Percentiles rank a stretch among this genome's conserved stretches.
Evolutionary conservation across 805 yeast genomes (phyloP).

Genomic region (Saccharomycopsis sp.): DNA sequence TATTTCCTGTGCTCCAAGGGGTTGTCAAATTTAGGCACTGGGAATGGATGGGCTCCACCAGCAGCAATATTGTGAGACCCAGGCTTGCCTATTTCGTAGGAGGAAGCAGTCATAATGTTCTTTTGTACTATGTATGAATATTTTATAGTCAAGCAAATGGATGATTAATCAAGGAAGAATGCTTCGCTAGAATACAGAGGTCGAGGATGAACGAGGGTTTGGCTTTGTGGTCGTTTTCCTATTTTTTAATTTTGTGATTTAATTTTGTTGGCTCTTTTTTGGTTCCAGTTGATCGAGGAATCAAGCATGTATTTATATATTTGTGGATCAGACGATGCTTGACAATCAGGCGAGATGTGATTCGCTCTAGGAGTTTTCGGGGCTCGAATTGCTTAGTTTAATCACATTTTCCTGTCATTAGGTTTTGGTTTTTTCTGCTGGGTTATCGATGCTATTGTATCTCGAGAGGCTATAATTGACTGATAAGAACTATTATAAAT

Average conservation of each 20-base stretch:
- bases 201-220: neutral
- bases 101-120: constrained; percentile 24
- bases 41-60: constrained; percentile 46
- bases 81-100: constrained; percentile 33
- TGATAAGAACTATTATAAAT: neutral
- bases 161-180: too few relatives aligned
- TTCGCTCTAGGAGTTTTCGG: neutral
- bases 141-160: too few relatives aligned
- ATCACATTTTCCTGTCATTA: neutral
- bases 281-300: neutral
- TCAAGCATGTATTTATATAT: neutral
- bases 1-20: constrained; percentile 44
- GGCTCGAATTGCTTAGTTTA: too few relatives aligned
- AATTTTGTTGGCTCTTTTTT: neutral
- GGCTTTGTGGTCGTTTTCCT: neutral
- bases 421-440: neutral
- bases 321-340: neutral
- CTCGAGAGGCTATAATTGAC: neutral
- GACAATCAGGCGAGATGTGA: neutral
- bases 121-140: too few relatives aligned
- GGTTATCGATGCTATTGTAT: neutral
- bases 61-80: constrained; percentile 58
- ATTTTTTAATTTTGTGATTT: too few relatives aligned
- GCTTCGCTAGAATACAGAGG: too few relatives aligned
- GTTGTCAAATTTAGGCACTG: constrained; percentile 45